A percentile compares a stretch with the other conserved stretches of the same genome.
Evolutionary conservation across 2,329 filamentous ascomycete genomes (phyloP).

Genomic region (Aspergillus fijiensis): DNA sequence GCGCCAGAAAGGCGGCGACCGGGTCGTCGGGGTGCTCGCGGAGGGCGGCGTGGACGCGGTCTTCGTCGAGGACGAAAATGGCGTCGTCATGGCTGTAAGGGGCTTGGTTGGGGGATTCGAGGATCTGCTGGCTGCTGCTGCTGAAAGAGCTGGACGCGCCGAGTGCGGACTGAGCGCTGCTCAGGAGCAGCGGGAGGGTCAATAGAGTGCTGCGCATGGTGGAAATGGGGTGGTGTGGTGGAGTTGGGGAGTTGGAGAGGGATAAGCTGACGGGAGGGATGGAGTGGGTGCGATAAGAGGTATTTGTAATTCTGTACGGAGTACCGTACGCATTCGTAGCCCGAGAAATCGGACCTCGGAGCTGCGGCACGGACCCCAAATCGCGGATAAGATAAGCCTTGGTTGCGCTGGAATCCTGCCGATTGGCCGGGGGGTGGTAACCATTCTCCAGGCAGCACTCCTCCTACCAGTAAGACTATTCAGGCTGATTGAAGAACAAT

Average conservation of each 20-base stretch:
- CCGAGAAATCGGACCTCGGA: too few species aligned
- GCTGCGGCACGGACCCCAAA: too few species aligned
- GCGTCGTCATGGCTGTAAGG: not conserved
- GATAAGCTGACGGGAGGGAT: not conserved
- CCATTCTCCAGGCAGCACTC: not conserved
- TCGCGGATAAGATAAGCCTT: not conserved
- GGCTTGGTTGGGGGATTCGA: not conserved
- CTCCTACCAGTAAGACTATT: too few species aligned
- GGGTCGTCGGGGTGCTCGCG: constrained; percentile 1
- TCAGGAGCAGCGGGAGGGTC: not conserved
- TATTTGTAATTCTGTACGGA: too few species aligned
- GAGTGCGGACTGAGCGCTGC: not conserved
- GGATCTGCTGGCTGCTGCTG: not conserved
- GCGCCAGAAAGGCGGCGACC: not conserved
- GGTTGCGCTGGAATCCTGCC: not conserved
- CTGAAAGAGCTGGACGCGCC: not conserved
- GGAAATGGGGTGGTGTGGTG: not conserved
- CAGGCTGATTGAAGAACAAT: too few species aligned
- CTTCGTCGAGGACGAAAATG: not conserved
- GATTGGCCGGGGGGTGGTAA: not conserved
- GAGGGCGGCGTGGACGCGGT: not conserved
- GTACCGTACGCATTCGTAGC: too few species aligned
- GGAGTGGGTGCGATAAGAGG: not conserved
- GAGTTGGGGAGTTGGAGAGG: not conserved
- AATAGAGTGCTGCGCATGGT: not conserved